These are phyloP conservation scores for Boechera retrofracta DNA, from an alignment of 345 rosid genomes.

Conservation along the genomic window DNA sequence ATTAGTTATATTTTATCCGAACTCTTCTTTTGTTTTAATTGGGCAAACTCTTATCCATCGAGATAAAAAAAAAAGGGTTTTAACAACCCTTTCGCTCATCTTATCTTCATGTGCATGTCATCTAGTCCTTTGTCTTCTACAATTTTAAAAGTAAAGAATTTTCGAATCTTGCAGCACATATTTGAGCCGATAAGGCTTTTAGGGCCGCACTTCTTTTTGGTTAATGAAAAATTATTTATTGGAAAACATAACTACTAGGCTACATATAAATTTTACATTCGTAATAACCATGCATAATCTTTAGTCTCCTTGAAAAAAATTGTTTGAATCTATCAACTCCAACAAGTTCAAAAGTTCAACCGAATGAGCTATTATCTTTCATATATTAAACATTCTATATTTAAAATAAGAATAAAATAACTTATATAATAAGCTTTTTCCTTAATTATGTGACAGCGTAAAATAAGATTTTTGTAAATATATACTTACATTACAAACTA, in stretches of 20 bases:
- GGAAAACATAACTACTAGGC: conserved; percentile 4
- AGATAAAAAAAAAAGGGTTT: conserved; percentile 22
- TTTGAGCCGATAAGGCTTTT: conserved; percentile 10
- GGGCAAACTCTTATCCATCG: conserved; percentile 33
- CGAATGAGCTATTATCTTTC: background rate
- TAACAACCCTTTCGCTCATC: conserved; percentile 8
- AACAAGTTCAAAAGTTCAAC: background rate
- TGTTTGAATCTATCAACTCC: background rate
- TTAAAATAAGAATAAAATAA: background rate
- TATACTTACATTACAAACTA: no score
- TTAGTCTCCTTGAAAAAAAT: no score
- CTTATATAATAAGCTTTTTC: background rate
- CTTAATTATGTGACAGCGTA: background rate
- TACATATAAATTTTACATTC: background rate
- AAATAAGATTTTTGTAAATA: background rate
- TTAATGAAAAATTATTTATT: background rate
- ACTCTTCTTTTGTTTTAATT: conserved; percentile 1
- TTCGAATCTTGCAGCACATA: conserved; percentile 17
- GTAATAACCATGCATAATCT: background rate
- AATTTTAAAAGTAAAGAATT: background rate
- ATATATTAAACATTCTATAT: background rate
- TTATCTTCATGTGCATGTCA: conserved; percentile 35
- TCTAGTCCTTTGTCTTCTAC: conserved; percentile 20
- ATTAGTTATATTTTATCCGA: conserved; percentile 24
- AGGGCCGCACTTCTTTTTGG: background rate